Base-by-base conservation (phyloP, 2,329 filamentous ascomycete genomes). In the Elsinoe fawcettii region DNA sequence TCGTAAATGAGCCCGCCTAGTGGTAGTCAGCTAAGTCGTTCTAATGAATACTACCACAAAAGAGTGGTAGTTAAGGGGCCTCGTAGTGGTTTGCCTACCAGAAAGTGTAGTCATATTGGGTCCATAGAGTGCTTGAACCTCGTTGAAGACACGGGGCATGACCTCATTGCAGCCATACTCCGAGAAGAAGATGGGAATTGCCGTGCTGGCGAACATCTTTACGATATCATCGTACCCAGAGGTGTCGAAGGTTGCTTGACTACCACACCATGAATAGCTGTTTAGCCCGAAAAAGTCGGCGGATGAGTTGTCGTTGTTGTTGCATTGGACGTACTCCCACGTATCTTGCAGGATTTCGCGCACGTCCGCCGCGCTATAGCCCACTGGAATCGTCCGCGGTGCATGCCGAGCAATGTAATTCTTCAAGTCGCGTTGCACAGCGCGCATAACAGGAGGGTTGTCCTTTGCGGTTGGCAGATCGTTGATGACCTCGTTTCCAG, bases 101-200 rank as follows among this genome's bases (percentile, higher is more conserved):
- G 83, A 85, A 66, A 92, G 83, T 58, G 82, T 75, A 16, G 76
- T 84, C 86, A 92, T 90, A 62, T 88, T 65, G 37, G 77, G 66
- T 58, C 86, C 80, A 71, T 92, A 92, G 63, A 93, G 83, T 60
- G 84, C 76, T 57, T 75, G 77, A 11, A 90, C 85, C 72, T 93
- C 88, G 63, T 86, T 85, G 74, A 90, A 93, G 64, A 83, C 72
- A 63, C 88, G 86, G 12, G 86, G 84, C n/a, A 74, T 69, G 12
- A 83, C 81, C 36, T 78, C 75, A 75, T 90, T 92, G 81, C 88
- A 92, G 60, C 88, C 88, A 65, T 84, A 85, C 68, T 93, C 88
- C 62, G 85, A 88, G 77, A 88, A 91, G 78, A 92, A 92, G 65
- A 91, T 78, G 30, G 88, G 88, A 36, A 90, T 79, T 14, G 84